Conservation (phyloP, 108 stramenopile genomes). For the Cyclostephanos tholiformis region DNA sequence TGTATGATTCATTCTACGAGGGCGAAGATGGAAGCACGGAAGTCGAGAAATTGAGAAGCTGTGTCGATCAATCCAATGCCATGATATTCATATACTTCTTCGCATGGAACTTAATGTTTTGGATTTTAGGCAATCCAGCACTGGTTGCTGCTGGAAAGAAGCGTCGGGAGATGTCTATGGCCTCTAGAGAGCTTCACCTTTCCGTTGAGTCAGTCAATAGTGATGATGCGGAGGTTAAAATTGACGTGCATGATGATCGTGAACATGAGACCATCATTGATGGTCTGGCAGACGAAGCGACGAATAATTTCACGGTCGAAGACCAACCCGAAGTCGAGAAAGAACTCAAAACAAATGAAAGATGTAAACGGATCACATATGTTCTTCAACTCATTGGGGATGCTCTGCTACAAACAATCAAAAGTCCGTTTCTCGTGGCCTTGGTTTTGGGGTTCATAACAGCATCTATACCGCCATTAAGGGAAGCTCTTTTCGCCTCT, state of each 20-base stretch:
- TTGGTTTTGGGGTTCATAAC: constrained; percentile 68
- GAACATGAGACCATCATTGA: constrained; percentile 3
- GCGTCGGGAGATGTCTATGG: constrained; percentile 13
- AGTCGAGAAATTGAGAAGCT: constrained; percentile 41
- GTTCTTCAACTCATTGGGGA: constrained; percentile 19
- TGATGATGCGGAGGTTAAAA: constrained; percentile 1
- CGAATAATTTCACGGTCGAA: constrained; percentile 10
- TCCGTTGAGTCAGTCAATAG: constrained; percentile 10
- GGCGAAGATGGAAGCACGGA: constrained; percentile 19
- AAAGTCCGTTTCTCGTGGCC: constrained; percentile 66
- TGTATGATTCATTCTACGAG: constrained; percentile 56
- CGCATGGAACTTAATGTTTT: constrained; percentile 63
- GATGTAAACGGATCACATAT: not conserved
- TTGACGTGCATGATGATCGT: constrained; percentile 8
- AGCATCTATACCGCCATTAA: constrained; percentile 71
- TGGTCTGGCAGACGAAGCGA: not conserved
- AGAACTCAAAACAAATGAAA: constrained; percentile 3
- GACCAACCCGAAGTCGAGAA: not conserved
- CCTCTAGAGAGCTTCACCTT: not conserved
- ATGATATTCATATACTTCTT: constrained; percentile 82
- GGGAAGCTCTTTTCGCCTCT: constrained; percentile 59
- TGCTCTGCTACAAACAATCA: constrained; percentile 56
- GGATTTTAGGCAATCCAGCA: constrained; percentile 60
- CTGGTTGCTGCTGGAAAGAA: constrained; percentile 45
- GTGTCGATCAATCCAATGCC: constrained; percentile 59